These are phyloP conservation scores for Nowakowskiella sp. DNA, from an alignment of 192 early-diverging fungal species.

Conservation along the genomic window DNA sequence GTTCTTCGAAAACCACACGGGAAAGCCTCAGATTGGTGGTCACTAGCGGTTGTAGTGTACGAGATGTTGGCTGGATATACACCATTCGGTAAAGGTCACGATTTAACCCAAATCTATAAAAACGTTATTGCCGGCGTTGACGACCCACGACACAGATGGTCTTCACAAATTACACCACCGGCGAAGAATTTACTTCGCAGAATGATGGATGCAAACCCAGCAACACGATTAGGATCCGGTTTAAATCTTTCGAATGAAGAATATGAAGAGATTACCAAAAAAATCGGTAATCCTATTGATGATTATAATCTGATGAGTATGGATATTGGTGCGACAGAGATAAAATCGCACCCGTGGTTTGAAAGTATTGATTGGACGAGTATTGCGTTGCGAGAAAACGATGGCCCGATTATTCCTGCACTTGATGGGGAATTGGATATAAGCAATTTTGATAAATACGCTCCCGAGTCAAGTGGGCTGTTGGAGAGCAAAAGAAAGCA, in stretches of 20 bases:
- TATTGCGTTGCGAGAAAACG: too few species aligned
- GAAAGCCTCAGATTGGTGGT: constrained; percentile 88
- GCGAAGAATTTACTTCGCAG: constrained; percentile 30
- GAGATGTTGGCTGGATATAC: constrained; percentile 6
- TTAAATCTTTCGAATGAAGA: neutral
- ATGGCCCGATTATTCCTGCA: too few species aligned
- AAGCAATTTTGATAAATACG: too few species aligned
- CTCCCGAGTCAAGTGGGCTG: too few species aligned
- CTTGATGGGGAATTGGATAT: too few species aligned
- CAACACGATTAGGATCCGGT: constrained; percentile 23
- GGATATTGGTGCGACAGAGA: constrained; percentile 20
- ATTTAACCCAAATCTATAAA: neutral
- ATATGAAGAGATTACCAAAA: neutral
- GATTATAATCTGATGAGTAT: too few species aligned
- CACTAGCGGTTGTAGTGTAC: constrained; percentile 75
- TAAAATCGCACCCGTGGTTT: constrained; percentile 36
- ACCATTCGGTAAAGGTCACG: constrained; percentile 3
- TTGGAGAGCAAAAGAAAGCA: too few species aligned
- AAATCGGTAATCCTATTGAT: too few species aligned
- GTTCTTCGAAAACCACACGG: constrained; percentile 55
- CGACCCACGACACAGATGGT: constrained; percentile 14
- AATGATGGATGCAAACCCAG: constrained; percentile 26
- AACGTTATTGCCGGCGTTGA: constrained; percentile 8
- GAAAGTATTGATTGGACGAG: constrained; percentile 32
- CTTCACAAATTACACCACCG: constrained; percentile 24